A percentile compares a stretch with the other conserved stretches of the same genome.
phyloP scores from a whole-genome alignment of 331 rosid species.

The Telfairia occidentalis region DNA sequence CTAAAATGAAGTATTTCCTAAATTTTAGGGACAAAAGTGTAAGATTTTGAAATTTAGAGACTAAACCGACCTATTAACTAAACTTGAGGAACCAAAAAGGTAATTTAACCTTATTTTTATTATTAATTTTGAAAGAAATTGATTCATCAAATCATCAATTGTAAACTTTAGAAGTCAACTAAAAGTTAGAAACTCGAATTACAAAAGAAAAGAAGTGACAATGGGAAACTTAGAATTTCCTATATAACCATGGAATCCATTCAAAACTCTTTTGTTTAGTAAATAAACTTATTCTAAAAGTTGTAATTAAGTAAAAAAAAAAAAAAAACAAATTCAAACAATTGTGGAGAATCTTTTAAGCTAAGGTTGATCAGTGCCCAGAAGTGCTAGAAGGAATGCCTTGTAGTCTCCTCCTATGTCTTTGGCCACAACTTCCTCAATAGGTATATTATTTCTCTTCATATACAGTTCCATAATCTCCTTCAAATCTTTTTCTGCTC shows the following conservation, averaged over 20 bases:
- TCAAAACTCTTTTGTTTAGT: not conserved
- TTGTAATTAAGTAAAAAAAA: not conserved
- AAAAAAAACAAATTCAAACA: not conserved
- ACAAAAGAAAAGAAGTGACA: not conserved
- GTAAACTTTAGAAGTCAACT: not conserved
- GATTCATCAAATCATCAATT: too few species aligned
- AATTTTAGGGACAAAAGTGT: too few species aligned
- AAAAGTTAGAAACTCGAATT: not conserved
- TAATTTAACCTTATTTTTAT: not conserved
- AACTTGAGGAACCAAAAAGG: too few species aligned
- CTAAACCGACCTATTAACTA: too few species aligned
- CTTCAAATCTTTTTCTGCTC: conserved; percentile 40
- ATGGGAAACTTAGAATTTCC: not conserved
- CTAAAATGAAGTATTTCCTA: too few species aligned
- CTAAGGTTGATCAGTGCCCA: conserved; percentile 22
- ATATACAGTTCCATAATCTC: conserved; percentile 25
- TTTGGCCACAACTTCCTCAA: conserved; percentile 16
- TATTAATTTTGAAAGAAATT: not conserved
- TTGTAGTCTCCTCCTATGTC: conserved; percentile 33
- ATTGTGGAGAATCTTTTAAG: not conserved
- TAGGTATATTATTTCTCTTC: conserved; percentile 26
- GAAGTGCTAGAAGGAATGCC: conserved; percentile 26
- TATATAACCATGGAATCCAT: not conserved
- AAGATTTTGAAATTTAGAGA: too few species aligned
- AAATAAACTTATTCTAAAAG: not conserved